A percentile compares a stretch with the other conserved stretches of the same genome.
phyloP scores from a whole-genome alignment of 257 asterid species.

The Jasminum sambac region DNA sequence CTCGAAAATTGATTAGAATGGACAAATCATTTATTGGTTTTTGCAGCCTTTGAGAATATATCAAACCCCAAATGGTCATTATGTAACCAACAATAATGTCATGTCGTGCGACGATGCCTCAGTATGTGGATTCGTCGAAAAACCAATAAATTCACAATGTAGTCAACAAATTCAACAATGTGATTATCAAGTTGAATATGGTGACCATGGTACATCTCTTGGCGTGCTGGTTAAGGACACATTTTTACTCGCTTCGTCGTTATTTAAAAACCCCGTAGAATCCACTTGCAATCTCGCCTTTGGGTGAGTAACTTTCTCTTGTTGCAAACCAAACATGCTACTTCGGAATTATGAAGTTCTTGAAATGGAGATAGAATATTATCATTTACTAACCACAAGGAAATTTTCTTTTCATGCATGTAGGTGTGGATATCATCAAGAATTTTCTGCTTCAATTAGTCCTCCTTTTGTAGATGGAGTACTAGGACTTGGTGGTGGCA shows the following conservation, averaged over 20 bases:
- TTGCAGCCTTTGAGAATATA: not conserved
- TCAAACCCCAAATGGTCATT: slow-evolving; percentile 66
- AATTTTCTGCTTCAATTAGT: slow-evolving; percentile 48
- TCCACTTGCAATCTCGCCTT: not conserved
- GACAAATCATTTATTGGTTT: not conserved
- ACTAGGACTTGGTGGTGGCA: slow-evolving; percentile 88
- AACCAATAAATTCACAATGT: slow-evolving; percentile 36
- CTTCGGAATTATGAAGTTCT: too few species aligned
- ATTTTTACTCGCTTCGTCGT: slow-evolving; percentile 18
- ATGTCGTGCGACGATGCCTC: slow-evolving; percentile 71
- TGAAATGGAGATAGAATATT: too few species aligned
- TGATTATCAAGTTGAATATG: slow-evolving; percentile 82
- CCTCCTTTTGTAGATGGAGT: slow-evolving; percentile 79
- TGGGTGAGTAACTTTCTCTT: not conserved
- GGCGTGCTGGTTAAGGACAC: slow-evolving; percentile 77
- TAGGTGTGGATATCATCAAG: slow-evolving; percentile 93
- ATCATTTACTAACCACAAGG: too few species aligned
- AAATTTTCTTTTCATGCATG: not conserved
- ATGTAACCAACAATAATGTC: slow-evolving; percentile 61
- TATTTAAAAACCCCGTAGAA: not conserved
- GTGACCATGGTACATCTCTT: slow-evolving; percentile 72
- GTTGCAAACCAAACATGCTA: not conserved
- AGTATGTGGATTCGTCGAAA: slow-evolving; percentile 56
- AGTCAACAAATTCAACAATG: slow-evolving; percentile 57
- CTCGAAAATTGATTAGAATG: too few species aligned